A percentile compares a stretch with the other conserved stretches of the same genome.
These are phyloP conservation scores for Penicillium janthinellum DNA, from an alignment of 2,329 filamentous ascomycete species.

Conservation along the genomic window DNA sequence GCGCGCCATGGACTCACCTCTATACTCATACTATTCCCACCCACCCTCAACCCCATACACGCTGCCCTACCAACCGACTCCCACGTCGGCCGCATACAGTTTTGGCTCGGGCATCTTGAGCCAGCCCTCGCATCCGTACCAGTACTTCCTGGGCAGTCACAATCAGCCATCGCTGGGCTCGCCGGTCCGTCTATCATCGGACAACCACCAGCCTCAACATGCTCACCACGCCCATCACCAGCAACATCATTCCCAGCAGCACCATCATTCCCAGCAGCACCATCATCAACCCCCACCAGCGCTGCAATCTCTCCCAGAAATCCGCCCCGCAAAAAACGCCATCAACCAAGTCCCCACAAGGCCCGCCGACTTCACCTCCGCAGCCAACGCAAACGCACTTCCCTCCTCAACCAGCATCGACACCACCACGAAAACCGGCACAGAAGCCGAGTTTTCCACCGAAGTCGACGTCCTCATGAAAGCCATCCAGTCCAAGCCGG, in stretches of 20 bases:
- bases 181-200: slow-evolving; percentile 34
- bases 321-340: slow-evolving; percentile 42
- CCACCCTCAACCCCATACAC: slow-evolving; percentile 38
- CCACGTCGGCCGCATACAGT: slow-evolving; percentile 33
- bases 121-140: slow-evolving; percentile 35
- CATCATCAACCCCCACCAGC: slow-evolving; percentile 8
- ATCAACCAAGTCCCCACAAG: slow-evolving; percentile 31
- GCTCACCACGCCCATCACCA: not conserved
- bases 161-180: slow-evolving; percentile 23
- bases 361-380: slow-evolving; percentile 1
- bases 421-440: slow-evolving; percentile 28
- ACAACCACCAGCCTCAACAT: slow-evolving; percentile 20
- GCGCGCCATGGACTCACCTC: slow-evolving; percentile 40
- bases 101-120: slow-evolving; percentile 33
- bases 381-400: not conserved
- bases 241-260: not conserved
- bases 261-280: not conserved
- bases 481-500: slow-evolving; percentile 71
- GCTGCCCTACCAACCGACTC: slow-evolving; percentile 37
- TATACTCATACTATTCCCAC: slow-evolving; percentile 43
- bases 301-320: slow-evolving; percentile 39
- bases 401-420: not conserved
- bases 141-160: slow-evolving; percentile 37
- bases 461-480: slow-evolving; percentile 87
- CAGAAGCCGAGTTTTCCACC: slow-evolving; percentile 70